A percentile compares a stretch with the other conserved stretches of the same genome.
phyloP scores from a whole-genome alignment of 2,329 filamentous ascomycete species.

The Alternaria postmessia region DNA sequence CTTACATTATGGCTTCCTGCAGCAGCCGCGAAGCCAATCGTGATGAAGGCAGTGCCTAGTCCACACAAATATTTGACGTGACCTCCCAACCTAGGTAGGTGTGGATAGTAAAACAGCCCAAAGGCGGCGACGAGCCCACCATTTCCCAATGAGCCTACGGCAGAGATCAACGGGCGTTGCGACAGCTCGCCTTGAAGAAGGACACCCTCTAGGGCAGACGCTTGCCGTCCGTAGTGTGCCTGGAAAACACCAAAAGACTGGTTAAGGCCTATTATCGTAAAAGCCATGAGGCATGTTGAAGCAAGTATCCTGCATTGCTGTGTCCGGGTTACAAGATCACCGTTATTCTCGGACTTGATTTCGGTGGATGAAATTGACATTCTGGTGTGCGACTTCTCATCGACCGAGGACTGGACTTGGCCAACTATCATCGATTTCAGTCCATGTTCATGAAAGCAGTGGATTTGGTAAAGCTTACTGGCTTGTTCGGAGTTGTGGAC shows the following conservation, averaged over 20 bases:
- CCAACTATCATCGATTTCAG: not conserved
- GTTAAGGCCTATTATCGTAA: slow-evolving; percentile 27
- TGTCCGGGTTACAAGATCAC: slow-evolving; percentile 19
- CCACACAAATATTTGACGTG: slow-evolving; percentile 26
- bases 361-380: not conserved
- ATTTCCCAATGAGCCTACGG: slow-evolving; percentile 29
- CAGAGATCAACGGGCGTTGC: slow-evolving; percentile 23
- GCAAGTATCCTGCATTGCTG: slow-evolving; percentile 26
- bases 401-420: not conserved
- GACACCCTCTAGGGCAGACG: slow-evolving; percentile 21
- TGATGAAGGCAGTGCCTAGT: slow-evolving; percentile 21
- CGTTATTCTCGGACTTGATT: slow-evolving; percentile 8
- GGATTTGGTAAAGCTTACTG: not conserved
- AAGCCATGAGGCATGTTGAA: slow-evolving; percentile 23
- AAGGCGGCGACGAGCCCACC: slow-evolving; percentile 31
- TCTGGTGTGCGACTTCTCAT: not conserved
- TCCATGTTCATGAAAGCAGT: not conserved
- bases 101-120: slow-evolving; percentile 26
- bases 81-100: slow-evolving; percentile 27
- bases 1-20: slow-evolving; percentile 27
- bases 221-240: slow-evolving; percentile 29
- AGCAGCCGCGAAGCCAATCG: slow-evolving; percentile 24
- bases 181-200: slow-evolving; percentile 17
- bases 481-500: not conserved
- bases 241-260: slow-evolving; percentile 32